A percentile compares a stretch with the other conserved stretches of the same genome.
phyloP scores from a whole-genome alignment of 352 stramenopile species.

The Phytophthora pinifolia region DNA sequence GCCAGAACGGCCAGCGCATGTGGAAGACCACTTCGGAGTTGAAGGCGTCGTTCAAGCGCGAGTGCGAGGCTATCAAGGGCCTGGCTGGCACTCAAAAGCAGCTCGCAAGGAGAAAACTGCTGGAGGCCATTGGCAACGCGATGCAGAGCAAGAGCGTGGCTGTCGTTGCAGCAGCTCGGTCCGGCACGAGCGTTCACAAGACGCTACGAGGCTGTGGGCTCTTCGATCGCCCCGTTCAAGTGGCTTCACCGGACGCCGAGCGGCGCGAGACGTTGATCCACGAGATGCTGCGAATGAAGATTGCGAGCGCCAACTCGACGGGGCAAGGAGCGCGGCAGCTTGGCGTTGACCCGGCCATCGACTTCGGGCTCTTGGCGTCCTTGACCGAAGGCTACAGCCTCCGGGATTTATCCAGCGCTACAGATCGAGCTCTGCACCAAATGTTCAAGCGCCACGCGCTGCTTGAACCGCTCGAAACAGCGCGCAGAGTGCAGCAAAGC shows the following conservation, averaged over 20 bases:
- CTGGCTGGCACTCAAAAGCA: constrained; percentile 16
- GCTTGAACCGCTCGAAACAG: constrained; percentile 12
- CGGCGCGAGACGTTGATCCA: constrained; percentile 61
- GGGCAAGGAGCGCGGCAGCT: constrained; percentile 22
- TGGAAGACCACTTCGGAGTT: constrained; percentile 61
- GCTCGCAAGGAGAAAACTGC: constrained; percentile 33
- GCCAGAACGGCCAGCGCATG: constrained; percentile 52
- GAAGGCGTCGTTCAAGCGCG: constrained; percentile 51
- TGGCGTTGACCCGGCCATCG: constrained; percentile 53
- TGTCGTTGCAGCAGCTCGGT: constrained; percentile 57
- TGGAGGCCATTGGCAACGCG: constrained; percentile 47
- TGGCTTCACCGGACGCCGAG: constrained; percentile 61
- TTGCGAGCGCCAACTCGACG: constrained; percentile 24
- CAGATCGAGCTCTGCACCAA: constrained; percentile 68
- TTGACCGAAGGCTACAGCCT: constrained; percentile 81
- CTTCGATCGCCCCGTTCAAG: constrained; percentile 68
- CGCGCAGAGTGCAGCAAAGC: constrained; percentile 44
- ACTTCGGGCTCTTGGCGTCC: constrained; percentile 60
- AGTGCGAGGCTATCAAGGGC: constrained; percentile 32
- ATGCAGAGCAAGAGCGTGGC: constrained; percentile 72
- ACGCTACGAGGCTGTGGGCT: constrained; percentile 58
- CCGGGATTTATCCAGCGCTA: constrained; percentile 73
- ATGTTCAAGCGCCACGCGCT: constrained; percentile 49
- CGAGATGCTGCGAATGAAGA: constrained; percentile 62
- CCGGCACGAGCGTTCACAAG: constrained; percentile 70